Evolutionary conservation across 176 grass and related monocot genomes (phyloP).

Genomic region (Aegilops bicornis): DNA sequence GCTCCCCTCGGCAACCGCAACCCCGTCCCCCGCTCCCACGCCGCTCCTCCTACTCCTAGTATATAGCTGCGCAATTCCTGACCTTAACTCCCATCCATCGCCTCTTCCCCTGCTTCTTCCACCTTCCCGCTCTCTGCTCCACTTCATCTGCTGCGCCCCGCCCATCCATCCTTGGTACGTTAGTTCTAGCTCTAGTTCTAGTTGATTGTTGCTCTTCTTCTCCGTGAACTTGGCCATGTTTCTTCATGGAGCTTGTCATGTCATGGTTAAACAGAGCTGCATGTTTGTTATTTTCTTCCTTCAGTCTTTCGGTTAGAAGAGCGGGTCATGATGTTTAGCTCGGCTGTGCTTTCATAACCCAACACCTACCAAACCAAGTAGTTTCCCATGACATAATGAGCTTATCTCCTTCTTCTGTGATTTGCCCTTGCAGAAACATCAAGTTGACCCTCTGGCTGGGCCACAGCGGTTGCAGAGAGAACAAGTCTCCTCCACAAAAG

Average conservation of each 20-base stretch:
- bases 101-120: neutral
- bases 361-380: neutral
- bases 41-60: neutral
- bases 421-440: conserved; percentile 10
- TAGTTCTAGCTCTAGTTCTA: too few relatives aligned
- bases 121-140: neutral
- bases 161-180: neutral
- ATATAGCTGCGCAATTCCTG: neutral
- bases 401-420: neutral
- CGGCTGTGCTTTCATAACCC: neutral
- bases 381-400: neutral
- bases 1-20: neutral
- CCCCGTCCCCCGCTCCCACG: neutral
- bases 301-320: too few relatives aligned
- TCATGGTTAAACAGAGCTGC: too few relatives aligned
- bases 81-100: neutral
- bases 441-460: neutral
- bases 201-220: too few relatives aligned
- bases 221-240: too few relatives aligned
- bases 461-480: neutral
- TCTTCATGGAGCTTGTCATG: too few relatives aligned
- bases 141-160: neutral
- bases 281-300: too few relatives aligned
- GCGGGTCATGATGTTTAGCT: too few relatives aligned
- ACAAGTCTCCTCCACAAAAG: neutral